These are phyloP conservation scores for Corinectria fuckeliana DNA, from an alignment of 2,329 filamentous ascomycete genomes.

Conservation along the genomic window DNA sequence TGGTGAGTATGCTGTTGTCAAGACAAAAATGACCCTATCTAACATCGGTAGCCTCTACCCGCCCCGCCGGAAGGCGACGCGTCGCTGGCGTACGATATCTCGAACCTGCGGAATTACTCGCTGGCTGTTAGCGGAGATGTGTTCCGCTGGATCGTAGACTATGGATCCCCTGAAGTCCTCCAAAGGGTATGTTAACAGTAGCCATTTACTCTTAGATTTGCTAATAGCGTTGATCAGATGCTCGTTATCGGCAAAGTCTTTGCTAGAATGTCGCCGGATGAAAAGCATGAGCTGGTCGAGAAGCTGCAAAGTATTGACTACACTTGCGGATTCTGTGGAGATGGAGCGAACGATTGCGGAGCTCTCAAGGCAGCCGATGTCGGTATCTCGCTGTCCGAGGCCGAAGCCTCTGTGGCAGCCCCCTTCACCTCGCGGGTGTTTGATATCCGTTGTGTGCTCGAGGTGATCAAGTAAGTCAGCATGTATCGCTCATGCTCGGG, in stretches of 20 bases:
- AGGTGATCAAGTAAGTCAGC: conserved; percentile 74
- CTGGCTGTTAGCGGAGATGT: conserved; percentile 91
- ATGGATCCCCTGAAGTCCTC: conserved; percentile 79
- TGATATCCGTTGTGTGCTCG: conserved; percentile 93
- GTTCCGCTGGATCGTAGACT: conserved; percentile 96
- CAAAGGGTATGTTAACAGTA: conserved; percentile 59
- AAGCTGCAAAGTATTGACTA: conserved; percentile 97
- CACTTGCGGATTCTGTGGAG: conserved; percentile 93
- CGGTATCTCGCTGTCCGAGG: conserved; percentile 94
- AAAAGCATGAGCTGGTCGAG: conserved; percentile 97
- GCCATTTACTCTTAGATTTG: neutral
- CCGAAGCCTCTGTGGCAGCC: conserved; percentile 96
- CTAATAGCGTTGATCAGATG: conserved; percentile 62
- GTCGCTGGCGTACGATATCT: conserved; percentile 84
- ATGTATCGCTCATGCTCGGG: neutral
- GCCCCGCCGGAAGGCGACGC: conserved; percentile 75
- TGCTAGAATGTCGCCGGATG: conserved; percentile 97
- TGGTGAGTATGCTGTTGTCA: conserved; percentile 51
- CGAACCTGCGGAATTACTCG: conserved; percentile 83
- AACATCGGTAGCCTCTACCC: conserved; percentile 66
- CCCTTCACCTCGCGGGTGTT: conserved; percentile 96
- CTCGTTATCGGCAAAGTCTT: conserved; percentile 92
- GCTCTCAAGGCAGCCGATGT: conserved; percentile 97
- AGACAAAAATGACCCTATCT: neutral
- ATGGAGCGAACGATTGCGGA: conserved; percentile 97